Evolutionary conservation across 2,329 filamentous ascomycete species (phyloP).

Genomic region (Trichoderma guizhouense): DNA sequence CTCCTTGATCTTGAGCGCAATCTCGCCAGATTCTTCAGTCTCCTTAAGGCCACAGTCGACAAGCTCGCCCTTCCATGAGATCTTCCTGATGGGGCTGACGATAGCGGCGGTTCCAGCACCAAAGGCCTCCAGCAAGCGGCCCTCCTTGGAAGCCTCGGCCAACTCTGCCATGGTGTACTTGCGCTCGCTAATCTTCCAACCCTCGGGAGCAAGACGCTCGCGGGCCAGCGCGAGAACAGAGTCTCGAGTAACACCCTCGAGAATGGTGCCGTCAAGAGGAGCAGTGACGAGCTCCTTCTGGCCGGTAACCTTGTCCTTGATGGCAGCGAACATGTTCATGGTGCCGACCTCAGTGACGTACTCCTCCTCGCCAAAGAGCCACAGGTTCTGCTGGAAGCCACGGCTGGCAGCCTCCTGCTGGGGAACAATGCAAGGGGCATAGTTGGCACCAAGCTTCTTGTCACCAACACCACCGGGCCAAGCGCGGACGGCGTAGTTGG

Average conservation of each 20-base stretch:
- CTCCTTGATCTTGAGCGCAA: constrained; percentile 83
- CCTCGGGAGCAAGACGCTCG: constrained; percentile 77
- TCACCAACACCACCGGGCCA: constrained; percentile 98
- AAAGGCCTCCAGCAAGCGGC: constrained; percentile 87
- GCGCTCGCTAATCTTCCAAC: constrained; percentile 84
- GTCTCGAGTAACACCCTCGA: constrained; percentile 92
- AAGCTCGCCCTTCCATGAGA: constrained; percentile 79
- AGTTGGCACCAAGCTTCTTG: constrained; percentile 98
- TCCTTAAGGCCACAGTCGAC: constrained; percentile 81
- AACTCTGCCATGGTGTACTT: constrained; percentile 91
- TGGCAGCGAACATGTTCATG: constrained; percentile 94
- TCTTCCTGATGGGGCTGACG: constrained; percentile 83
- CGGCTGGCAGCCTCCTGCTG: constrained; percentile 87
- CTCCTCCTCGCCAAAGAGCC: constrained; percentile 94
- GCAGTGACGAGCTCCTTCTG: constrained; percentile 93
- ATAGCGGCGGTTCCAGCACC: constrained; percentile 92
- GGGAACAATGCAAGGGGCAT: constrained; percentile 97
- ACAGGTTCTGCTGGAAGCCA: constrained; percentile 97
- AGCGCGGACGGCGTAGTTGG: constrained; percentile 91
- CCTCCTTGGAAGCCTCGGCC: constrained; percentile 75
- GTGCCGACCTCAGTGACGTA: constrained; percentile 96
- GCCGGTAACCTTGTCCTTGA: constrained; percentile 82
- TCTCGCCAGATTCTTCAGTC: constrained; percentile 79
- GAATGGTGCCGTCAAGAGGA: constrained; percentile 91
- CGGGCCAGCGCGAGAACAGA: constrained; percentile 82